Percentiles rank a stretch among this genome's conserved stretches.
These are phyloP conservation scores for Oryza australiensis DNA, from an alignment of 176 grass and related monocot genomes.

Conservation along the genomic window DNA sequence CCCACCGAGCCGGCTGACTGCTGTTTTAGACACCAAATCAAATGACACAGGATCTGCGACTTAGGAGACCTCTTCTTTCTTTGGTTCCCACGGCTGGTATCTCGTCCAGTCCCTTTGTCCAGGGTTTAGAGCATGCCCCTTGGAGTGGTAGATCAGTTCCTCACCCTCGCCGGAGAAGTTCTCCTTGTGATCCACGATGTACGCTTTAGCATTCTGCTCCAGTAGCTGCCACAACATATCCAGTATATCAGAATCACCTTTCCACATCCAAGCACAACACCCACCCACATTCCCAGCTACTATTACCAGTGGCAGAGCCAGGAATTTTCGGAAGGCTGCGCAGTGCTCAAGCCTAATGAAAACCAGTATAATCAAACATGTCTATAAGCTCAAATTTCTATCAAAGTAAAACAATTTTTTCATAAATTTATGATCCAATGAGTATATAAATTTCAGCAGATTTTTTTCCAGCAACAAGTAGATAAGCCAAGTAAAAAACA, in stretches of 20 bases:
- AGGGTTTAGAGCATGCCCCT: constrained; percentile 79
- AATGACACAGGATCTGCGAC: neutral
- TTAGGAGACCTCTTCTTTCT: constrained; percentile 49
- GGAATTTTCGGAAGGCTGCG: no score
- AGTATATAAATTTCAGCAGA: no score
- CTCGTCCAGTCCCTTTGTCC: constrained; percentile 79
- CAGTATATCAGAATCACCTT: neutral
- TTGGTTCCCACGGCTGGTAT: constrained; percentile 84
- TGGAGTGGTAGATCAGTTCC: constrained; percentile 83
- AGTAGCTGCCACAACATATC: constrained; percentile 41
- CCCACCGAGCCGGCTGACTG: constrained; percentile 3
- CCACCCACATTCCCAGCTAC: neutral
- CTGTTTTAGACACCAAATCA: constrained; percentile 21
- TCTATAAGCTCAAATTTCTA: no score
- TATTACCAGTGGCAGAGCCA: neutral
- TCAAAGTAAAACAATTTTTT: no score
- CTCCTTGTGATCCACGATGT: constrained; percentile 74
- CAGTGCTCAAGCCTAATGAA: no score
- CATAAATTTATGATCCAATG: no score
- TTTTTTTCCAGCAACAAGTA: no score
- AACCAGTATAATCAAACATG: no score
- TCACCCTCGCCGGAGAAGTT: constrained; percentile 87
- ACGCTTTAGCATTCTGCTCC: constrained; percentile 67
- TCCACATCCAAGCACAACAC: neutral
- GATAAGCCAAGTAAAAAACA: no score